phyloP scores from a whole-genome alignment of 176 grass and related monocot genomes.

The Leersia perrieri region DNA sequence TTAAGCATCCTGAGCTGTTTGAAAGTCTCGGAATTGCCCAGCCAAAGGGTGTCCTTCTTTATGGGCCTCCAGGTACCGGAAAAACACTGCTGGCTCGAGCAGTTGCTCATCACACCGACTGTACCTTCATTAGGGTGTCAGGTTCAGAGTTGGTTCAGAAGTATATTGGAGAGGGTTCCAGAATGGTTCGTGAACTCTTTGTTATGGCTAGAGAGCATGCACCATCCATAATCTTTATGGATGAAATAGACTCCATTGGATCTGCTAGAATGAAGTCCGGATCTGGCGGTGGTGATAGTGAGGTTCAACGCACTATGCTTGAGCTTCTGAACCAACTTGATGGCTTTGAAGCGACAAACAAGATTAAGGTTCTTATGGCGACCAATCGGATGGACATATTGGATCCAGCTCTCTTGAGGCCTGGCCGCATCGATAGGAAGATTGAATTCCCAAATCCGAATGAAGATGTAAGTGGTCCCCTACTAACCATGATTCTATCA shows the following conservation, averaged over 20 bases:
- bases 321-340: conserved; percentile 99
- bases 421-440: conserved; percentile 86
- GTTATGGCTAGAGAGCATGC: conserved; percentile 99
- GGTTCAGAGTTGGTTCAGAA: conserved; percentile 99
- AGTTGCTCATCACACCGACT: conserved; percentile 97
- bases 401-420: conserved; percentile 78
- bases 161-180: conserved; percentile 95
- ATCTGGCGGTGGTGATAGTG: conserved; percentile 79
- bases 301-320: conserved; percentile 98
- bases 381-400: conserved; percentile 81
- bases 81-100: conserved; percentile 93
- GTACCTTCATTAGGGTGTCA: conserved; percentile 98
- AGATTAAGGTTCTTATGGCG: conserved; percentile 92
- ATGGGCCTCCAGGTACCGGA: conserved; percentile 94
- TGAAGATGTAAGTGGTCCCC: conserved; percentile 49
- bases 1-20: conserved; percentile 95
- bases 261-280: conserved; percentile 89
- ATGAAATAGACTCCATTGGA: conserved; percentile 96
- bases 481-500: neutral
- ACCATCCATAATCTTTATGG: conserved; percentile 99
- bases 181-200: conserved; percentile 98
- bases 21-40: conserved; percentile 95
- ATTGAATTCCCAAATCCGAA: conserved; percentile 84
- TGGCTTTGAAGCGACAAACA: conserved; percentile 97
- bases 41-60: conserved; percentile 97